These are phyloP conservation scores for Mycena epipterygia DNA, from an alignment of 768 basidiomycete genomes.

Conservation along the genomic window DNA sequence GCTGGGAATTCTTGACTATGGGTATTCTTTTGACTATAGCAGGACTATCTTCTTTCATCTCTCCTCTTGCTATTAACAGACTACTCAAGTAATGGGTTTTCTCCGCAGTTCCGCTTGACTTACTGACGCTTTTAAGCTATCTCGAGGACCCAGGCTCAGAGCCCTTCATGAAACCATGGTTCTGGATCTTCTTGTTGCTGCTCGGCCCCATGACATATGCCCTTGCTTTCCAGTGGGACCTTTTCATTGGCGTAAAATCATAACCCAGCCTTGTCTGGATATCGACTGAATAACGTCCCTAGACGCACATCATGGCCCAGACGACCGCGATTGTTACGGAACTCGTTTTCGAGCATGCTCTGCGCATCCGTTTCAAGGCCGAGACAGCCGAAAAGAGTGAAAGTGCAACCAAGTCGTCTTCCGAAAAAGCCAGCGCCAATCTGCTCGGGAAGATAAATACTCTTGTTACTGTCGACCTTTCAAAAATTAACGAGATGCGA, in stretches of 20 bases:
- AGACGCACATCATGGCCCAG: constrained; percentile 62
- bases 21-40: constrained; percentile 43
- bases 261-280: neutral
- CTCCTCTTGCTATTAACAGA: constrained; percentile 58
- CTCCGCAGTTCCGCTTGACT: neutral
- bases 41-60: constrained; percentile 44
- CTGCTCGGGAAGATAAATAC: constrained; percentile 83
- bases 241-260: constrained; percentile 55
- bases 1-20: constrained; percentile 39
- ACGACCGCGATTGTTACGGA: constrained; percentile 59
- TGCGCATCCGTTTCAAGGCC: constrained; percentile 75
- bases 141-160: constrained; percentile 66
- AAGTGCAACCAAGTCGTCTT: too few species aligned
- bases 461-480: constrained; percentile 72
- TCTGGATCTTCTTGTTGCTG: constrained; percentile 72
- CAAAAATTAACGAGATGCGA: constrained; percentile 6
- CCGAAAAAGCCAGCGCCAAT: constrained; percentile 48
- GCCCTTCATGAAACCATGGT: constrained; percentile 71
- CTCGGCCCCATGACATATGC: constrained; percentile 59
- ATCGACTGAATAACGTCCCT: constrained; percentile 55
- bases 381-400: constrained; percentile 32
- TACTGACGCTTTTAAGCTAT: constrained; percentile 53
- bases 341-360: constrained; percentile 58
- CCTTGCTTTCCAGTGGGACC: constrained; percentile 67
- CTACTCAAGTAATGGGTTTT: constrained; percentile 47